phyloP scores from a whole-genome alignment of 2,329 filamentous ascomycete genomes.

The Bipolaris oryzae region DNA sequence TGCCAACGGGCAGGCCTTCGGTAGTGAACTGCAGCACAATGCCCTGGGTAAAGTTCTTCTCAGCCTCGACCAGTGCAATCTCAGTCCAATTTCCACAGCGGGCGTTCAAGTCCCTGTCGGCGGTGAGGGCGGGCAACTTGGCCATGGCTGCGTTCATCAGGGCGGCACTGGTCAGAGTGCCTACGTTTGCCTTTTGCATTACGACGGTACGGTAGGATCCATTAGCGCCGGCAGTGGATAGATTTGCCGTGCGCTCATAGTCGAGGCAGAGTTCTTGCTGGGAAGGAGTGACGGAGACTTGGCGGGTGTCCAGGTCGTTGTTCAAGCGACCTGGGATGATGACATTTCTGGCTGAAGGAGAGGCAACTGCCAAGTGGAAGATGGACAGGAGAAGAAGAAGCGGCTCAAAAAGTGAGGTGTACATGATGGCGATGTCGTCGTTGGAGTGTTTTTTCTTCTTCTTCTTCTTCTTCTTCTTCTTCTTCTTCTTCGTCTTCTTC shows the following conservation, averaged over 20 bases:
- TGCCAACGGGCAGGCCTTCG: slow-evolving; percentile 38
- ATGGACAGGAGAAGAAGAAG: slow-evolving; percentile 36
- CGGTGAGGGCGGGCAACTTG: slow-evolving; percentile 49
- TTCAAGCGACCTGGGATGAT: slow-evolving; percentile 9
- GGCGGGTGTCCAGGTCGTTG: slow-evolving; percentile 33
- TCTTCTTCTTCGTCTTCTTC: too few species aligned
- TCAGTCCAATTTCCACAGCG: slow-evolving; percentile 56
- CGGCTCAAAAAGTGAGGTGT: slow-evolving; percentile 33
- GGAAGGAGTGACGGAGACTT: slow-evolving; percentile 32
- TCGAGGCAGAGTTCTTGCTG: slow-evolving; percentile 47
- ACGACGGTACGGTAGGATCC: slow-evolving; percentile 55
- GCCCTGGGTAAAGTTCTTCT: slow-evolving; percentile 53
- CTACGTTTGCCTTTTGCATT: slow-evolving; percentile 52
- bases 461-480: neutral
- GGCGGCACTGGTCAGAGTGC: slow-evolving; percentile 46
- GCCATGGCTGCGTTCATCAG: slow-evolving; percentile 53
- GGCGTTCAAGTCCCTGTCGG: slow-evolving; percentile 51
- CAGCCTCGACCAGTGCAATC: slow-evolving; percentile 54
- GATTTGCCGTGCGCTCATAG: slow-evolving; percentile 56
- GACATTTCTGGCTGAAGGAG: slow-evolving; percentile 15
- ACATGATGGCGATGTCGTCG: slow-evolving; percentile 25
- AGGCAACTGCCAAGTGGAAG: slow-evolving; percentile 26
- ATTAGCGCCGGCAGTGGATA: slow-evolving; percentile 56
- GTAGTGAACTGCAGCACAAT: slow-evolving; percentile 48
- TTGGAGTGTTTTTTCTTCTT: neutral